Conservation (phyloP, 371 early-diverging fungal species). For the Nosema muscidifuracis region DNA sequence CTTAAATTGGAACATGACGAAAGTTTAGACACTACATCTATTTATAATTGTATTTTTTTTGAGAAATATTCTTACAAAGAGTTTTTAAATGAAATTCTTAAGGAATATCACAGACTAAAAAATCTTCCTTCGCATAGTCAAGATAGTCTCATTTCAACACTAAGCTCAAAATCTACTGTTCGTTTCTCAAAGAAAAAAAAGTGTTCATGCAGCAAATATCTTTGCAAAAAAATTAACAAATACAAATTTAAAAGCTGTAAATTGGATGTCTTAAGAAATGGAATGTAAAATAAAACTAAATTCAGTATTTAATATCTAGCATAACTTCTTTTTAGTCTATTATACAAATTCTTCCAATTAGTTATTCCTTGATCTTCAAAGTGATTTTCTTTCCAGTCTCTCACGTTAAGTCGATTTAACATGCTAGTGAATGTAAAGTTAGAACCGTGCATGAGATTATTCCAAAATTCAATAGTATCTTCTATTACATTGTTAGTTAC, state of each 20-base stretch:
- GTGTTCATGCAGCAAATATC: neutral
- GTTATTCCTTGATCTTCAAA: no score
- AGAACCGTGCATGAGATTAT: neutral
- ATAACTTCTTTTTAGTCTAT: no score
- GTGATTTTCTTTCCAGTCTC: no score
- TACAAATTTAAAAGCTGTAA: neutral
- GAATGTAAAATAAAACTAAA: neutral
- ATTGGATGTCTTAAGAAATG: neutral
- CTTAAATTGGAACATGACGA: neutral
- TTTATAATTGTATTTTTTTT: constrained; percentile 17
- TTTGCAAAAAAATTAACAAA: neutral
- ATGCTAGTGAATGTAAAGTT: no score
- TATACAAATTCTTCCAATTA: no score
- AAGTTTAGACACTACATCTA: constrained; percentile 7
- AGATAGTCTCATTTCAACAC: neutral
- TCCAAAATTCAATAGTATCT: neutral
- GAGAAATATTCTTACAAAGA: constrained; percentile 14
- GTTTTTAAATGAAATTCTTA: constrained; percentile 35
- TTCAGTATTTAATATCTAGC: neutral
- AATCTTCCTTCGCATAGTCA: constrained; percentile 1
- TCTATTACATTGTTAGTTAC: neutral
- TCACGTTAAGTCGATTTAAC: no score
- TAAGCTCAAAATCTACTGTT: neutral
- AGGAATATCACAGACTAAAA: constrained; percentile 39
- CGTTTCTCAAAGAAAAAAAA: neutral